Evolutionary conservation across 169 alveolate genomes (phyloP).

Genomic region (Babesia bigemina): DNA sequence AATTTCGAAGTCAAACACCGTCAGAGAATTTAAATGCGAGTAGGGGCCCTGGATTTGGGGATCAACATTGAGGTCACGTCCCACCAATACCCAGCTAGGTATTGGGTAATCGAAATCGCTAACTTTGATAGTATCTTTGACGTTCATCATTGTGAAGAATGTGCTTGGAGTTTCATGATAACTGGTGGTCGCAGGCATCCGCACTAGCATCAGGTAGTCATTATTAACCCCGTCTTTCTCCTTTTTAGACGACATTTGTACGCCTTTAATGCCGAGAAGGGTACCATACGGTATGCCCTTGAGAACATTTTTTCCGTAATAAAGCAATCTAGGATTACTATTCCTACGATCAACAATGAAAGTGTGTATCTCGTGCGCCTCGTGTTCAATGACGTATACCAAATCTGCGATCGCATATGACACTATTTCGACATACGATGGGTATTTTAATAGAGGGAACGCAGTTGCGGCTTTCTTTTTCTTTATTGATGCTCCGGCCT

Average conservation of each 20-base stretch:
- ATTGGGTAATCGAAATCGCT: conserved; percentile 49
- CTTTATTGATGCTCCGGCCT: not conserved
- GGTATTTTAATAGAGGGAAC: conserved; percentile 23
- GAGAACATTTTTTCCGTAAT: conserved; percentile 33
- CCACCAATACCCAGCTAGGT: conserved; percentile 63
- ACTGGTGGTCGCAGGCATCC: conserved; percentile 5
- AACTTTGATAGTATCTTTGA: conserved; percentile 51
- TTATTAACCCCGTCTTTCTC: conserved; percentile 22
- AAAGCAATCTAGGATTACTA: conserved; percentile 7
- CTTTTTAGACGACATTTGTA: conserved; percentile 24
- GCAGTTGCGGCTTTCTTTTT: not conserved
- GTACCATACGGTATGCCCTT: conserved; percentile 41
- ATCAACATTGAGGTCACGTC: conserved; percentile 7
- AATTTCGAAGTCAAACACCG: conserved; percentile 50
- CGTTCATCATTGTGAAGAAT: conserved; percentile 34
- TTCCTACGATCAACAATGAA: conserved; percentile 21
- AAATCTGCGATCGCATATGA: conserved; percentile 42
- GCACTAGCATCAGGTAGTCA: conserved; percentile 55
- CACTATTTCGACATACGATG: conserved; percentile 39
- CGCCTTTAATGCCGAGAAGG: conserved; percentile 18
- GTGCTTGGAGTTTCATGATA: not conserved
- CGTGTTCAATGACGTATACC: conserved; percentile 49
- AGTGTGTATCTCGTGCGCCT: conserved; percentile 12
- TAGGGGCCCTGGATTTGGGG: conserved; percentile 9
- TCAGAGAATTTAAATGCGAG: conserved; percentile 11